Evolutionary conservation across 768 basidiomycete species (phyloP).

Genomic region (Leccinum longicurvipes): DNA sequence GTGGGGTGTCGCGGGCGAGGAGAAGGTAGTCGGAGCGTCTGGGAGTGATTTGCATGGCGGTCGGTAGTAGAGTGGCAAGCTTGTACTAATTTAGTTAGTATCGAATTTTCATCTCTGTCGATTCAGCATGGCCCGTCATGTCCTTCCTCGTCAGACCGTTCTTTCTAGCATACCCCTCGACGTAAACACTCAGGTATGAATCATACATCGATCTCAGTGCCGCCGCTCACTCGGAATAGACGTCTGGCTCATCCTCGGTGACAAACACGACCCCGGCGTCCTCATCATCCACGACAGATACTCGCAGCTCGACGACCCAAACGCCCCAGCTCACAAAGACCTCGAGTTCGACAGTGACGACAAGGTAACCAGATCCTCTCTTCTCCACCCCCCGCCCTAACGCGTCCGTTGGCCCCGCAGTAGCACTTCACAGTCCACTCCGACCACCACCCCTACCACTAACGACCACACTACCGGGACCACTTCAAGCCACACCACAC

Average conservation of each 20-base stretch:
- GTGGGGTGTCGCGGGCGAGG: no score
- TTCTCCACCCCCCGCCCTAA: not conserved
- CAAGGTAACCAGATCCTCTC: constrained; percentile 7
- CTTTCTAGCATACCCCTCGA: no score
- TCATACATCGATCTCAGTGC: not conserved
- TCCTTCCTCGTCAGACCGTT: not conserved
- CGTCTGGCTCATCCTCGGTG: not conserved
- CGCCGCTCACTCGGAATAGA: not conserved
- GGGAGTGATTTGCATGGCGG: no score
- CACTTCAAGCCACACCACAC: no score
- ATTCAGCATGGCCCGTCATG: not conserved
- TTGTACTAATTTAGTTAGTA: no score
- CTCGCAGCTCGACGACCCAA: not conserved
- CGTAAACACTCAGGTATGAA: not conserved
- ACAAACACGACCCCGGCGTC: no score
- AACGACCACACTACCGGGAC: not conserved
- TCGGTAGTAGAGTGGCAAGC: no score
- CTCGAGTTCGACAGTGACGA: not conserved
- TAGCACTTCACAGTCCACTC: constrained; percentile 5
- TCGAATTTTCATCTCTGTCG: no score
- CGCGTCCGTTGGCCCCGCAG: not conserved
- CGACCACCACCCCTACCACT: constrained; percentile 6
- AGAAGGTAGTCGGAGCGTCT: no score
- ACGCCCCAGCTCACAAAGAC: not conserved
- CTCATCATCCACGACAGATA: not conserved